These are phyloP conservation scores for Colletotrichum cereale DNA, from an alignment of 2,329 filamentous ascomycete genomes.

Conservation along the genomic window DNA sequence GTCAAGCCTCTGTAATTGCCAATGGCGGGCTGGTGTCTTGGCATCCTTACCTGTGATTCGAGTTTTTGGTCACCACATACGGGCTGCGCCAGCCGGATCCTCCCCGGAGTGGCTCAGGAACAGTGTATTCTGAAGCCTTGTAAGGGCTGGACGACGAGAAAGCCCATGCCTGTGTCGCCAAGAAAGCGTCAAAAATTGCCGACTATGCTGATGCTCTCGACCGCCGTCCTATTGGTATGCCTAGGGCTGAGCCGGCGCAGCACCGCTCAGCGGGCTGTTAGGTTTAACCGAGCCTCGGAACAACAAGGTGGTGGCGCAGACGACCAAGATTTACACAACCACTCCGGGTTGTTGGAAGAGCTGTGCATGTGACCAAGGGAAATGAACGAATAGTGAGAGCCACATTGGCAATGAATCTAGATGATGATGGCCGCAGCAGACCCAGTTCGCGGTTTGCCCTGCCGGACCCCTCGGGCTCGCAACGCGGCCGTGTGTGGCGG, in stretches of 20 bases:
- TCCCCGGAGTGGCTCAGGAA: not conserved
- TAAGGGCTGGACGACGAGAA: not conserved
- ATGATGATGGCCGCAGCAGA: not conserved
- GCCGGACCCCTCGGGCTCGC: constrained; percentile 34
- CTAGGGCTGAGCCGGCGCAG: constrained; percentile 36
- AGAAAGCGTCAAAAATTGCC: not conserved
- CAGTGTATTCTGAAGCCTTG: too few relatives aligned
- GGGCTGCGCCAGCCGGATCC: not conserved
- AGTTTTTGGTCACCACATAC: not conserved
- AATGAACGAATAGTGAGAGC: constrained; percentile 24
- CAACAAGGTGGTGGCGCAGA: not conserved
- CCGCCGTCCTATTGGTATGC: not conserved
- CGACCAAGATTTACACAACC: not conserved
- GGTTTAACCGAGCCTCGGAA: constrained; percentile 5
- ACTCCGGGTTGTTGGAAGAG: not conserved
- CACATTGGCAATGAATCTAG: constrained; percentile 11
- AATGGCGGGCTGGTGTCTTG: not conserved
- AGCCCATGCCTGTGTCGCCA: constrained; percentile 1
- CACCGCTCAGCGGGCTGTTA: constrained; percentile 8
- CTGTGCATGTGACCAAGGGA: not conserved
- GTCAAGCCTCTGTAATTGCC: not conserved
- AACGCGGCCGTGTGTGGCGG: constrained; percentile 5
- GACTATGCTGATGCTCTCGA: not conserved
- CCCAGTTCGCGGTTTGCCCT: constrained; percentile 17
- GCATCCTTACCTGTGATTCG: not conserved